These are phyloP conservation scores for Rhizopus sp. DNA, from an alignment of 371 early-diverging fungal species.

Conservation along the genomic window DNA sequence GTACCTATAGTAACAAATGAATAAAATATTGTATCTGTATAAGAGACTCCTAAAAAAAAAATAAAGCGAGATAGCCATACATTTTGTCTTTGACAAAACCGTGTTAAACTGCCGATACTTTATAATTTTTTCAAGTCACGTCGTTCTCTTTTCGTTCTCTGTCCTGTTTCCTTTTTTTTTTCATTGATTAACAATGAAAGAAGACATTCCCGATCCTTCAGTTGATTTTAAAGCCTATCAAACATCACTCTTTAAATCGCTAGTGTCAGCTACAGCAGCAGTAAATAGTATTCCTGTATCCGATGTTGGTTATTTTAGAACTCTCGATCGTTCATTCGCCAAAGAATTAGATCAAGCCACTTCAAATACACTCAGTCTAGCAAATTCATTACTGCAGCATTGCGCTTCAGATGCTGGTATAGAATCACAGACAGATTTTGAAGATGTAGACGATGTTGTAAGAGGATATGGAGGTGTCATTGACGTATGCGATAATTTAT, in stretches of 20 bases:
- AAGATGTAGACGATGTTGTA: constrained; percentile 71
- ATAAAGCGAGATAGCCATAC: too few relatives aligned
- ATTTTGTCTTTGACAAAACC: too few relatives aligned
- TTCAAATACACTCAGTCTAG: constrained; percentile 52
- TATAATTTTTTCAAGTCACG: constrained; percentile 3
- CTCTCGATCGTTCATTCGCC: constrained; percentile 66
- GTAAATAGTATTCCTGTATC: constrained; percentile 61
- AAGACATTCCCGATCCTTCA: constrained; percentile 37
- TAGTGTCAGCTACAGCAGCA: constrained; percentile 68
- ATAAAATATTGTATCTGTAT: too few relatives aligned
- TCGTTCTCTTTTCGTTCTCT: neutral
- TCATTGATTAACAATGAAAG: neutral
- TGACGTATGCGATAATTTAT: constrained; percentile 80
- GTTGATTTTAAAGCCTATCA: constrained; percentile 60
- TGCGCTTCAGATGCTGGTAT: constrained; percentile 40
- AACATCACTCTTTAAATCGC: constrained; percentile 55
- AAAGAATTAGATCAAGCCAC: constrained; percentile 54
- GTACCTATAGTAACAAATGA: too few relatives aligned
- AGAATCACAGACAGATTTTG: constrained; percentile 23
- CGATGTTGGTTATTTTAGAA: constrained; percentile 73
- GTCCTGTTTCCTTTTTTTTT: neutral
- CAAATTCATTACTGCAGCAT: constrained; percentile 61
- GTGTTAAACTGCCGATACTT: neutral
- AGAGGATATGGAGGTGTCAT: constrained; percentile 67
- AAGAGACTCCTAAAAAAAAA: too few relatives aligned